Conservation (phyloP, 352 stramenopile species). For the Chrysophaeum taylorii region DNA sequence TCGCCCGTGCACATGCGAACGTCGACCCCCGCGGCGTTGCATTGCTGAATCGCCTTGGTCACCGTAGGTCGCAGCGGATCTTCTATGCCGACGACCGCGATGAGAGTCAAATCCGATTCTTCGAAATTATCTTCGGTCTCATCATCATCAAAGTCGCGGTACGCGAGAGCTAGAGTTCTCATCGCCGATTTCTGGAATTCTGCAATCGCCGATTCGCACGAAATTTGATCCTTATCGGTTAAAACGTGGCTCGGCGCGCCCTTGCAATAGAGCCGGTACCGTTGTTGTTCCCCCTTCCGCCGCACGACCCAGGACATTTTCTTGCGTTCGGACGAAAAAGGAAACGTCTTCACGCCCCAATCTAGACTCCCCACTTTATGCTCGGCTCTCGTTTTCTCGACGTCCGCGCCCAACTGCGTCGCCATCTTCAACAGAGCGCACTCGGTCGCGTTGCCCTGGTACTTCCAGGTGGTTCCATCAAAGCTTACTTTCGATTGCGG, state of each 20-base stretch:
- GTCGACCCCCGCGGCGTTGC: constrained; percentile 88
- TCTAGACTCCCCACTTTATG: constrained; percentile 25
- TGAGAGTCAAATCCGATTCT: constrained; percentile 57
- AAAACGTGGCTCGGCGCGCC: constrained; percentile 46
- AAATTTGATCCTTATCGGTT: not conserved
- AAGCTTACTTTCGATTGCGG: not conserved
- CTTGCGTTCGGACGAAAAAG: constrained; percentile 81
- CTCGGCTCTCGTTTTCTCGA: constrained; percentile 38
- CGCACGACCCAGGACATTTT: constrained; percentile 77
- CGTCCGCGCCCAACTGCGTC: constrained; percentile 35
- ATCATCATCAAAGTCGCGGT: constrained; percentile 45
- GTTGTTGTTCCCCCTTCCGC: constrained; percentile 28
- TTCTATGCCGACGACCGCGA: constrained; percentile 86
- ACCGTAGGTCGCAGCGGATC: constrained; percentile 88
- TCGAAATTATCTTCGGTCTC: constrained; percentile 23
- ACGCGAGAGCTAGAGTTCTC: constrained; percentile 49
- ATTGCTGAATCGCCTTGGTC: constrained; percentile 77
- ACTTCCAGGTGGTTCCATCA: constrained; percentile 29
- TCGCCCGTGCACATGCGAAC: constrained; percentile 98
- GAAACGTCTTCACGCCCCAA: constrained; percentile 28
- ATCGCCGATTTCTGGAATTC: constrained; percentile 27
- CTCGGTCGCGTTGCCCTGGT: constrained; percentile 65
- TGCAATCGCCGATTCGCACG: constrained; percentile 42
- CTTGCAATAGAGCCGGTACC: constrained; percentile 63
- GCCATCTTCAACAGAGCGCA: constrained; percentile 56